Base-by-base conservation (phyloP, 2,329 filamentous ascomycete species). In the Beauveria sp. region DNA sequence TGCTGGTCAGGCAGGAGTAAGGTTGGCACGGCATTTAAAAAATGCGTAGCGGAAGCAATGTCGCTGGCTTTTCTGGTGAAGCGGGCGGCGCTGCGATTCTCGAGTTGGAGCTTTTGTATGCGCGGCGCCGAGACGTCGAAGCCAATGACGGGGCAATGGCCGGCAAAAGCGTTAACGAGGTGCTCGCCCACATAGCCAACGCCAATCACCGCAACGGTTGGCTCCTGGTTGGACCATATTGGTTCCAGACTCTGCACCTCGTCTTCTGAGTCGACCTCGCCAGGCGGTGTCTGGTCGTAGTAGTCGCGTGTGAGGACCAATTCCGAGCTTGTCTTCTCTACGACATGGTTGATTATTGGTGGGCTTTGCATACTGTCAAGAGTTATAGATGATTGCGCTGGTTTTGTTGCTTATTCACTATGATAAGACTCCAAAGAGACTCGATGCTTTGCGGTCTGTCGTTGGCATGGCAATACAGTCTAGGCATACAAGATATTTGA, bases 151-250 rank as follows among this genome's bases (percentile, higher is more conserved):
- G 70, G 64, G 64, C 75, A 79, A 18, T 69, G 66, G 2, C 63
- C 69, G 10, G 75, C 73, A 62, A 82, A 82, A 18, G 70, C 72
- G 6, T 71, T 67, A 46, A 80, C 75, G 14, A 83, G 77, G 62
- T 81, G 78, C 60, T 75, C 73, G 8, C 80, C 80, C 5, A 83
- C 79, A 66, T 82, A 83, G 46, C 80, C 81, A 18, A 82, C 78
- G 3, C 80, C 80, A 28, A 83, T 77, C 38, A 82, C 73, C 57
- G 78, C 79, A 3, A 82, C 74, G 5, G 76, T 62, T 8, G 77
- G 72, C 4, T 72, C 67, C 18, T 70, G 66, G 18, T 65, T 60
- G 26, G 65, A 61, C 26, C 38, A 18, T 16, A 69, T 61, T 24
- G 53, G 61, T n/a, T 54, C 46, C 20, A 62, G 38, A 30, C 34